A percentile compares a stretch with the other conserved stretches of the same genome.
phyloP scores from a whole-genome alignment of 208 protist genomes.

The Leishmania turanica region DNA sequence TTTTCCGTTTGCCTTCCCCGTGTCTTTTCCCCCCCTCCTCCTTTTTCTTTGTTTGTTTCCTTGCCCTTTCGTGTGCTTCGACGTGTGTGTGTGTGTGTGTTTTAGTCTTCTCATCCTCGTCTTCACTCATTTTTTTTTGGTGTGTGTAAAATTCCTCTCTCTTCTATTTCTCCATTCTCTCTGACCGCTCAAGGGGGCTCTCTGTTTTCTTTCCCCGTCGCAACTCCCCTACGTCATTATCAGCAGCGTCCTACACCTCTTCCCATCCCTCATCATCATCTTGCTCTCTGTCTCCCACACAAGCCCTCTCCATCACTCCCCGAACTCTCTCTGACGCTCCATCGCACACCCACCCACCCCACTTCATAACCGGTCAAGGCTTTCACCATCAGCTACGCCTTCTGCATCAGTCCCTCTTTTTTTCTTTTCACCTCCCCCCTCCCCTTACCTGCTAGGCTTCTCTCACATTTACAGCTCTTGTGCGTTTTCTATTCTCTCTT shows the following conservation, averaged over 20 bases:
- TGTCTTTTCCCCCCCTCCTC: not conserved
- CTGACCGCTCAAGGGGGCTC: not conserved
- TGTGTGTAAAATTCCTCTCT: not conserved
- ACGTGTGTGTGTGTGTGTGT: too few species aligned
- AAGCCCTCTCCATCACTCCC: not conserved
- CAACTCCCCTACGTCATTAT: not conserved
- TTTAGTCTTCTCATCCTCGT: not conserved
- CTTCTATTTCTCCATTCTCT: not conserved
- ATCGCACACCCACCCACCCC: not conserved
- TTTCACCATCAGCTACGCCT: not conserved
- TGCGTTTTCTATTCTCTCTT: not conserved
- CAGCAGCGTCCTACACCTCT: not conserved
- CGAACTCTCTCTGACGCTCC: not conserved
- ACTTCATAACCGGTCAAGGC: not conserved
- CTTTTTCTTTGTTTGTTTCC: not conserved
- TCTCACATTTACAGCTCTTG: not conserved
- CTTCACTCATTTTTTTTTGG: not conserved
- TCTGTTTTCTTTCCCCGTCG: not conserved
- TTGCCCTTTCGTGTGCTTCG: not conserved
- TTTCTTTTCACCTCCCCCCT: not conserved
- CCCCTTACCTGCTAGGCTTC: not conserved
- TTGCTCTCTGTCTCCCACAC: not conserved
- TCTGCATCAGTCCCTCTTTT: not conserved
- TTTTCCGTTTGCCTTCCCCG: too few species aligned
- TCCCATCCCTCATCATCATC: not conserved